Evolutionary conservation across 257 asterid genomes (phyloP).

Genomic region (Solanum megistacrolobum): DNA sequence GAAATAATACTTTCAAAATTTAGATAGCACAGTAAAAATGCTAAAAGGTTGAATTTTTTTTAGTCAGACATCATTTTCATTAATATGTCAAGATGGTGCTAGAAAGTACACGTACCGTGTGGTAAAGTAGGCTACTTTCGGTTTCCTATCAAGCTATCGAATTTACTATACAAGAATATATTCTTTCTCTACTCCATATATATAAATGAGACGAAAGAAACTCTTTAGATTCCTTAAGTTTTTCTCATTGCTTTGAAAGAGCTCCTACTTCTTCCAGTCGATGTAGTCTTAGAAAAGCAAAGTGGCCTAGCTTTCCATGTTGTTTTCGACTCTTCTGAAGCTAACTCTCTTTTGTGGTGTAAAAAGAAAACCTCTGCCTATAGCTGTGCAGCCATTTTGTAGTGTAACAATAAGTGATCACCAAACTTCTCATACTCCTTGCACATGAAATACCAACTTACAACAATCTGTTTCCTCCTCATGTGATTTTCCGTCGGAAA

Average conservation of each 20-base stretch:
- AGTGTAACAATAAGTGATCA: not conserved
- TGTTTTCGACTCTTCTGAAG: not conserved
- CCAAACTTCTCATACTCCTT: not conserved
- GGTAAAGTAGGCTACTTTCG: not conserved
- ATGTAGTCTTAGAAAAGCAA: not conserved
- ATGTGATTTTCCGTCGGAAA: not conserved
- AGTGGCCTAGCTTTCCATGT: not conserved
- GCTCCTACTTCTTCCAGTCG: not conserved
- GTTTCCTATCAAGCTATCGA: not conserved
- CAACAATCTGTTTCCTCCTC: not conserved
- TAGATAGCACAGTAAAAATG: not conserved
- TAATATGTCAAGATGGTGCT: not conserved
- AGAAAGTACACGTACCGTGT: not conserved
- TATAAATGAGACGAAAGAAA: not conserved
- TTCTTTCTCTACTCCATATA: not conserved
- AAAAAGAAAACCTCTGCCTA: not conserved
- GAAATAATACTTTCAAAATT: not conserved
- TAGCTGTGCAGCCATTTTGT: not conserved
- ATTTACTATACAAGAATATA: not conserved
- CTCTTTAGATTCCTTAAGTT: not conserved
- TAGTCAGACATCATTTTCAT: not conserved
- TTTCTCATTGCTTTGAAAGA: not conserved
- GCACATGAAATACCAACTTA: not conserved
- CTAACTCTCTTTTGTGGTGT: not conserved
- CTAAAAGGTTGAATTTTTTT: not conserved